Conservation (phyloP, 164 flowering plant species). For the Chimonanthus praecox region DNA sequence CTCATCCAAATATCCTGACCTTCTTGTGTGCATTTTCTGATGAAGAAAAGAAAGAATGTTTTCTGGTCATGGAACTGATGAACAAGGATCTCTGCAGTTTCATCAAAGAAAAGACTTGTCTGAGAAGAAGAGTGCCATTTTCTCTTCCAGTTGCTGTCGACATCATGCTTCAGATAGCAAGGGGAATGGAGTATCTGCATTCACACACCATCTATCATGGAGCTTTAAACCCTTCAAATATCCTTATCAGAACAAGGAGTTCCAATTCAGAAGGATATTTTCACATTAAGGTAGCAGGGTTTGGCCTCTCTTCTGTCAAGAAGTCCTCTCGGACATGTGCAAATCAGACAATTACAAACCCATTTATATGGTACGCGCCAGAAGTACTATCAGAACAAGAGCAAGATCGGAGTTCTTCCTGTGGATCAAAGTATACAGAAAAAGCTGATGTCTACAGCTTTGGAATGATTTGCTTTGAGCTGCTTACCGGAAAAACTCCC, state of each 20-base stretch:
- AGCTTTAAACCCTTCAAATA: conserved; percentile 58
- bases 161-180: conserved; percentile 77
- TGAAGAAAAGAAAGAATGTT: conserved; percentile 73
- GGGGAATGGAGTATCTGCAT: conserved; percentile 97
- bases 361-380: conserved; percentile 76
- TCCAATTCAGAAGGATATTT: conserved; percentile 43
- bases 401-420: conserved; percentile 19
- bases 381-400: conserved; percentile 69
- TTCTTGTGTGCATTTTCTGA: conserved; percentile 58
- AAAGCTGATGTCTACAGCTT: conserved; percentile 91
- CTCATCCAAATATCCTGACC: conserved; percentile 62
- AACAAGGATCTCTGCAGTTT: conserved; percentile 43
- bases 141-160: conserved; percentile 68
- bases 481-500: conserved; percentile 80
- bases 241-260: conserved; percentile 48
- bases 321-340: conserved; percentile 18
- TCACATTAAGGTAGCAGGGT: conserved; percentile 60
- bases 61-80: conserved; percentile 72
- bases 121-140: conserved; percentile 50
- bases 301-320: conserved; percentile 41
- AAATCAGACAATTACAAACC: conserved; percentile 19
- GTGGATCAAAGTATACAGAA: conserved; percentile 38
- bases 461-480: conserved; percentile 83
- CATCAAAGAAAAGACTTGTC: conserved; percentile 50
- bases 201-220: conserved; percentile 59